Conservation (phyloP, 345 rosid species). For the Melaleuca alternifolia region DNA sequence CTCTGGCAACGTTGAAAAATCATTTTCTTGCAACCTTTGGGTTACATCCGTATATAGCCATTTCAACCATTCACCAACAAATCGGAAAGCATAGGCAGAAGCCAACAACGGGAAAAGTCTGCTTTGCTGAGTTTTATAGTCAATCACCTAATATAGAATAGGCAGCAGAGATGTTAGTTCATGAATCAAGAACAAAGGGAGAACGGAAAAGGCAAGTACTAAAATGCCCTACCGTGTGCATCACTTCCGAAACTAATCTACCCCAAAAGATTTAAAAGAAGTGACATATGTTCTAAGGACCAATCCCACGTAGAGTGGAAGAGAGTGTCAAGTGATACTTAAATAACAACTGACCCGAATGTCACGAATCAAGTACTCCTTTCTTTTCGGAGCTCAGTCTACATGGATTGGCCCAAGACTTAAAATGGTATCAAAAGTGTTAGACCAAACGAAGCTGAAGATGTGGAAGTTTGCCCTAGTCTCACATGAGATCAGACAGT, state of each 20-base stretch:
- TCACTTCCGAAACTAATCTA: background rate
- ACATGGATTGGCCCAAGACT: background rate
- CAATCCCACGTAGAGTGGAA: background rate
- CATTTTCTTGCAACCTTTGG: conserved; percentile 71
- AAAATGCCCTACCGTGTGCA: background rate
- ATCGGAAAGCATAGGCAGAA: conserved; percentile 97
- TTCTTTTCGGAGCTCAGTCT: background rate
- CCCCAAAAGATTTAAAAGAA: background rate
- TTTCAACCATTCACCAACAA: conserved; percentile 97
- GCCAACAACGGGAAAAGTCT: conserved; percentile 98
- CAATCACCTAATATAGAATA: conserved; percentile 61
- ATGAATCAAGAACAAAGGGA: background rate
- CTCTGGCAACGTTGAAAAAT: conserved; percentile 91
- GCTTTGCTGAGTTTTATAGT: conserved; percentile 93
- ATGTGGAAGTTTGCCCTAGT: background rate
- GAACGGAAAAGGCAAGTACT: background rate
- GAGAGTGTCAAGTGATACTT: background rate
- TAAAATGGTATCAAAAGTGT: background rate
- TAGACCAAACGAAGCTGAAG: background rate
- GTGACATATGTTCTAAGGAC: background rate
- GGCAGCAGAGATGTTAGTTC: conserved; percentile 5
- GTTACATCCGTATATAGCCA: conserved; percentile 93
- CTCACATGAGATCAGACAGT: background rate
- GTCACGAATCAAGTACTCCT: background rate
- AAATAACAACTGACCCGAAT: background rate